These are phyloP conservation scores for Candida boidinii DNA, from an alignment of 805 yeast species.

Conservation along the genomic window DNA sequence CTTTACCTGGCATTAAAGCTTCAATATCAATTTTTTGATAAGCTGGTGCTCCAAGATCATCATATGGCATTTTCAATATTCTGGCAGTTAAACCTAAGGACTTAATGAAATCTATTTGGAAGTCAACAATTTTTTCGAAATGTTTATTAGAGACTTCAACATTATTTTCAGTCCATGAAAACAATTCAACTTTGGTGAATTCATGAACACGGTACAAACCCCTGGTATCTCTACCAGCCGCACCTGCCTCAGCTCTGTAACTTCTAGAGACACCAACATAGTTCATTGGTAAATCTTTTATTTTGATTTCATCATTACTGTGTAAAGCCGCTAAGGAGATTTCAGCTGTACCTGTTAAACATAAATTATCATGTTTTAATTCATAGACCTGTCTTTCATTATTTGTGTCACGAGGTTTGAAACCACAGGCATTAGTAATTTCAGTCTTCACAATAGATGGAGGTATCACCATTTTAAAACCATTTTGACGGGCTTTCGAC, in stretches of 20 bases:
- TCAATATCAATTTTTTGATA: conserved; percentile 87
- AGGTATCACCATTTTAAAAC: conserved; percentile 67
- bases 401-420: conserved; percentile 83
- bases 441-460: conserved; percentile 81
- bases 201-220: conserved; percentile 95
- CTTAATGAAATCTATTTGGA: conserved; percentile 57
- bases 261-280: conserved; percentile 79
- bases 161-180: conserved; percentile 53
- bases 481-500: conserved; percentile 51
- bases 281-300: conserved; percentile 40
- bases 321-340: conserved; percentile 83
- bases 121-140: conserved; percentile 48
- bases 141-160: conserved; percentile 30
- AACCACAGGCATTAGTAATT: conserved; percentile 83
- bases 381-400: conserved; percentile 80
- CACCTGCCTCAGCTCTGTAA: conserved; percentile 95
- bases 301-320: conserved; percentile 31
- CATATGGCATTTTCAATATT: conserved; percentile 79
- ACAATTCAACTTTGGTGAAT: conserved; percentile 89
- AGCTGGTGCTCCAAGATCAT: conserved; percentile 93
- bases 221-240: conserved; percentile 85
- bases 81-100: conserved; percentile 74
- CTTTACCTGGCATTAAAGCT: conserved; percentile 98
- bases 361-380: conserved; percentile 37
- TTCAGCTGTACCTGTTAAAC: conserved; percentile 92